A percentile compares a stretch with the other conserved stretches of the same genome.
These are phyloP conservation scores for Meyerozyma smithsonii DNA, from an alignment of 1,139 yeast genomes.

Conservation along the genomic window DNA sequence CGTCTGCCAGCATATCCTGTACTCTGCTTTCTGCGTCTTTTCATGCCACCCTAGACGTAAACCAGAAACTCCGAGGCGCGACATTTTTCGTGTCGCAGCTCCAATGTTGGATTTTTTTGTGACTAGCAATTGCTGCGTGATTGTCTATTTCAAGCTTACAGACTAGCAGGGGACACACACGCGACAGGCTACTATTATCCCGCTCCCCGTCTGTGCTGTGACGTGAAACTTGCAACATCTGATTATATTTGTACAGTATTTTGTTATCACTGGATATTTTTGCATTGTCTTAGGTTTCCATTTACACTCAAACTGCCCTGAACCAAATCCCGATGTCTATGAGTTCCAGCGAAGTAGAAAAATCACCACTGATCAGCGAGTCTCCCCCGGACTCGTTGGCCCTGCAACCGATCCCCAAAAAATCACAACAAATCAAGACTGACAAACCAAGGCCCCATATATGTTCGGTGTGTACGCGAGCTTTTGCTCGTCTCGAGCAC, in stretches of 20 bases:
- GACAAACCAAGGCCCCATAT: slow-evolving; percentile 40
- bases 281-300: no score
- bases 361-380: slow-evolving; percentile 1
- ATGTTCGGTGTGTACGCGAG: slow-evolving; percentile 28
- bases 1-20: no score
- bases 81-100: slow-evolving; percentile 3
- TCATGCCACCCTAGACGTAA: no score
- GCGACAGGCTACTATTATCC: neutral
- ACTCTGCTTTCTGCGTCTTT: no score
- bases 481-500: slow-evolving; percentile 30
- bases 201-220: neutral
- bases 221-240: no score
- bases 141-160: neutral
- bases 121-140: neutral
- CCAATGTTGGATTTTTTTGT: slow-evolving; percentile 2
- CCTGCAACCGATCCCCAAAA: slow-evolving; percentile 77
- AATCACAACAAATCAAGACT: slow-evolving; percentile 76
- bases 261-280: neutral
- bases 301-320: no score
- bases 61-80: slow-evolving; percentile 2
- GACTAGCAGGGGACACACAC: neutral
- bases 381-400: slow-evolving; percentile 3
- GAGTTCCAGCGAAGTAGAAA: slow-evolving; percentile 1
- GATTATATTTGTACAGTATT: neutral
- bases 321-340: neutral